Evolutionary conservation across 345 rosid genomes (phyloP).

Genomic region (Ceriops tagal): DNA sequence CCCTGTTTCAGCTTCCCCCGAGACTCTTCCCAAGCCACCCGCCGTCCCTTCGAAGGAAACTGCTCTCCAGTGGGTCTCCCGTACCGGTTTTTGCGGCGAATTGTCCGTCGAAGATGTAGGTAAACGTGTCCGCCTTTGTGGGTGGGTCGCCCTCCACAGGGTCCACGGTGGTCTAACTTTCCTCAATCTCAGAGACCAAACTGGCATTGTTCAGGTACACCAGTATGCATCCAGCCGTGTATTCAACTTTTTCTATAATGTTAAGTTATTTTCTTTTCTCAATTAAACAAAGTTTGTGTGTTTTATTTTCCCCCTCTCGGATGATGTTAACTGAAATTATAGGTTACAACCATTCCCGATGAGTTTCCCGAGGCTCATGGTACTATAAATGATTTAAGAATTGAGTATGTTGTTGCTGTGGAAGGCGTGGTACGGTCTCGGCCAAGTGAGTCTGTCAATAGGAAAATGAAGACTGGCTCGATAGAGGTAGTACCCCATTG

Average conservation of each 20-base stretch:
- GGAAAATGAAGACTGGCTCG: conserved; percentile 77
- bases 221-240: background rate
- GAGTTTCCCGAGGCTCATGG: conserved; percentile 83
- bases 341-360: conserved; percentile 79
- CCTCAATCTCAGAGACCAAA: conserved; percentile 90
- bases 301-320: background rate
- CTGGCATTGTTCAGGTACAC: conserved; percentile 83
- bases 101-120: conserved; percentile 65
- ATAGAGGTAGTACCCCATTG: conserved; percentile 51
- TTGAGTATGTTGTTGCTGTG: conserved; percentile 76
- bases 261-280: background rate
- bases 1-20: conserved; percentile 32
- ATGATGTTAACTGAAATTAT: background rate
- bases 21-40: conserved; percentile 13
- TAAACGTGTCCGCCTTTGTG: conserved; percentile 76
- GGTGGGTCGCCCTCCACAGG: conserved; percentile 94
- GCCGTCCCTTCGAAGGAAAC: conserved; percentile 20
- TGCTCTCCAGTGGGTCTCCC: conserved; percentile 64
- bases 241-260: background rate
- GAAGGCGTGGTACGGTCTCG: conserved; percentile 73
- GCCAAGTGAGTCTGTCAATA: conserved; percentile 73
- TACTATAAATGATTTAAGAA: conserved; percentile 59
- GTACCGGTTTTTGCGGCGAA: conserved; percentile 62
- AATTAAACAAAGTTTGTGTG: background rate
- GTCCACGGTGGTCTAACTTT: conserved; percentile 91